Base-by-base conservation (phyloP, 75 land plant genomes). In the Ceratopteris richardii region DNA sequence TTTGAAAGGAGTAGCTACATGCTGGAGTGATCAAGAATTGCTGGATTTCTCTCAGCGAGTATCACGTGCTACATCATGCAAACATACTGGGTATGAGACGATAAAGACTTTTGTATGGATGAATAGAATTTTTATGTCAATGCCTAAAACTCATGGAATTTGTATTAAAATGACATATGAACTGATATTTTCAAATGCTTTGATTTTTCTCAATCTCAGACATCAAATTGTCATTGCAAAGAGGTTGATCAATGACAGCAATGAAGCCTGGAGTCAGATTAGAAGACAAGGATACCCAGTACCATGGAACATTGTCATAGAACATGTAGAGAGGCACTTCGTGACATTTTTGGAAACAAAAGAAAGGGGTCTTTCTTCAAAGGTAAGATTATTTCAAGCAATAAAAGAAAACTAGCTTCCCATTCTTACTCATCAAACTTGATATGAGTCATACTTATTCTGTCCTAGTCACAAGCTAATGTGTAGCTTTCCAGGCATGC, bases 51-150 rank as follows among this genome's bases (percentile, higher is more conserved):
- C 90, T 11, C 41, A 77, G 39, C 76, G 80, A 51, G 90, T 93
- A 31, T 70, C 96, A 28, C 66, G 80, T 16, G 88, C 74, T 39
- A 71, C 86, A 18, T 87, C 91, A 46, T 93, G 98, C 58, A 76
- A 71, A 12, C 95, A 88, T 66, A 78, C 88, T 67, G 57, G 90
- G 97, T 92, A 85, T 19, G 24, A 44, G 23, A 50, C 29, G 1
- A 2, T 10, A 33, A 33, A 9, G 9, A 9, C 37, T 9, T 33
- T 25, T 25, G n/a, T n/a, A n/a, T n/a, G n/a, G n/a, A 9, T 19
- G 7, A 10, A 10, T 51, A 9, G 19, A 51, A 10, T 51, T n/a
- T n/a, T n/a, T n/a, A n/a, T n/a, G n/a, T n/a, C n/a, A n/a, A n/a
- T n/a, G n/a, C n/a, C n/a, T n/a, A n/a, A n/a, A n/a, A n/a, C n/a